These are phyloP conservation scores for Saccharum hybrid DNA, from an alignment of 202 grass and related monocot genomes.

Conservation along the genomic window DNA sequence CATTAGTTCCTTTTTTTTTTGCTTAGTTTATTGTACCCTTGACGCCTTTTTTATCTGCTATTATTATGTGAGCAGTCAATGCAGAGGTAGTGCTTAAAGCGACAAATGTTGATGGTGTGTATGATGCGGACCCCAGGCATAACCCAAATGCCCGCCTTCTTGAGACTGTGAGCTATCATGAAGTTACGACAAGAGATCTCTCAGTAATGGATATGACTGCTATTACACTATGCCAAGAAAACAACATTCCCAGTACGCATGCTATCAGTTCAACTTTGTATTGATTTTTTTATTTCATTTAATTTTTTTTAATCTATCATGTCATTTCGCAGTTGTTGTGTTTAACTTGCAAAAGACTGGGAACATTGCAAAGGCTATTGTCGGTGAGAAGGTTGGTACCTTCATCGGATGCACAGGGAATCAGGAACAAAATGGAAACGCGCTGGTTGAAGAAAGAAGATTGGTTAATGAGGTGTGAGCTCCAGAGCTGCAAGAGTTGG, in stretches of 20 bases:
- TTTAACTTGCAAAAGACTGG: slow-evolving; percentile 90
- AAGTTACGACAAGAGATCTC: slow-evolving; percentile 77
- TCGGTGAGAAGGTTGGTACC: slow-evolving; percentile 94
- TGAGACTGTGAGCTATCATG: slow-evolving; percentile 81
- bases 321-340: slow-evolving; percentile 70
- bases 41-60: neutral
- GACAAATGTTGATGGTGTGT: slow-evolving; percentile 94
- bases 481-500: neutral
- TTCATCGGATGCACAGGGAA: slow-evolving; percentile 61
- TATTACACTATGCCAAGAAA: slow-evolving; percentile 93
- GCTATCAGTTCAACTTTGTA: neutral
- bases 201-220: slow-evolving; percentile 99
- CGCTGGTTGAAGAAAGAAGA: slow-evolving; percentile 46
- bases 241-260: slow-evolving; percentile 80
- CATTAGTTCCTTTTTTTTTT: neutral
- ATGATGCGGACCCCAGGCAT: slow-evolving; percentile 69
- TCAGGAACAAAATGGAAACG: slow-evolving; percentile 32
- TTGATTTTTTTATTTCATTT: neutral
- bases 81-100: slow-evolving; percentile 96
- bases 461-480: slow-evolving; percentile 51
- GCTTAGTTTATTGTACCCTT: neutral
- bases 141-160: slow-evolving; percentile 77
- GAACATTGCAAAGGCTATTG: slow-evolving; percentile 92
- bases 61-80: slow-evolving; percentile 57
- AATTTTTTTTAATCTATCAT: neutral